These are phyloP conservation scores for Clarkia xantiana DNA, from an alignment of 345 rosid species.

Conservation along the genomic window DNA sequence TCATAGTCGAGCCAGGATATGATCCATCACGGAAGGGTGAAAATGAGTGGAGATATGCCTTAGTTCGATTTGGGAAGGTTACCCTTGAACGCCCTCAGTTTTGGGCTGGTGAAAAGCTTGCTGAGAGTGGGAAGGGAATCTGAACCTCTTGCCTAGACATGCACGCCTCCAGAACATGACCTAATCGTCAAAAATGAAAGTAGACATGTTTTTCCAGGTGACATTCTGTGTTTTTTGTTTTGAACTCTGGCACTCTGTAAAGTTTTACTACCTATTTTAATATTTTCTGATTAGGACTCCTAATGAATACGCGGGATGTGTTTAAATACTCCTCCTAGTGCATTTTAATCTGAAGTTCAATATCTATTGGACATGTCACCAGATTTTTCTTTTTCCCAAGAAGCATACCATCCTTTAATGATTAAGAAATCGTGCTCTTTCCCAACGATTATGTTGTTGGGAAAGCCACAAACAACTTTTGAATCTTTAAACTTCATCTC, in stretches of 20 bases:
- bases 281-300: not conserved
- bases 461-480: not conserved
- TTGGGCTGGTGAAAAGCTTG: conserved; percentile 19
- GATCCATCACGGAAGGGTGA: conserved; percentile 66
- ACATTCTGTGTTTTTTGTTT: not conserved
- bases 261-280: not conserved
- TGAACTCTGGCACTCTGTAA: not conserved
- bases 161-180: conserved; percentile 94
- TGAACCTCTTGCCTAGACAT: conserved; percentile 49
- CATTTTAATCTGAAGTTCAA: too few relatives aligned
- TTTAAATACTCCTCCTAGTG: too few relatives aligned
- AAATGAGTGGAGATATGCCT: conserved; percentile 40
- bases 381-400: too few relatives aligned
- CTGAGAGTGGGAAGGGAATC: conserved; percentile 16
- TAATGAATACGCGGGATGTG: too few relatives aligned
- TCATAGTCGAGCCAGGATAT: conserved; percentile 47
- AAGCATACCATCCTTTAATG: too few relatives aligned
- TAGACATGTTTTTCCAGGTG: conserved; percentile 57
- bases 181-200: conserved; percentile 57
- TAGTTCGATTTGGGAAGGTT: conserved; percentile 51
- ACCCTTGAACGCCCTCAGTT: conserved; percentile 42
- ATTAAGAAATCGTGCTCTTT: too few relatives aligned
- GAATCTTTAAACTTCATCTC: conserved; percentile 4
- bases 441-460: too few relatives aligned
- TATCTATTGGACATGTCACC: too few relatives aligned